Evolutionary conservation across 495 filamentous ascomycete genomes (phyloP), one percentile per base, ranked within the genome.

Genomic region (Massariosphaeria phaeospora): DNA sequence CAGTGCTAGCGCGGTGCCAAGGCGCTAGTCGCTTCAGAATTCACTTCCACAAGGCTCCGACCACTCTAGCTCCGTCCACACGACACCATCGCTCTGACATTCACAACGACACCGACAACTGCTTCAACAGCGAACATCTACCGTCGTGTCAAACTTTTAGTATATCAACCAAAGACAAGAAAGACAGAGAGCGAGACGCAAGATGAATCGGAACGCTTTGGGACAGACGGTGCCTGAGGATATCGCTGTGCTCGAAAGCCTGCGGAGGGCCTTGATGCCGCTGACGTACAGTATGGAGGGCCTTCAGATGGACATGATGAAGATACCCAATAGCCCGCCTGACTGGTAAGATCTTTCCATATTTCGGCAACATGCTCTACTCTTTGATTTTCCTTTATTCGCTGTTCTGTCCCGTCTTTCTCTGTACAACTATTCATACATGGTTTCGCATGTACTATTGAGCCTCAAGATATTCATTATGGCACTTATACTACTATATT

Each of bases 221-320:
- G 17, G 15, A 6, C 43, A 43, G 7, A 45, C 39, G 10, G n/a
- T 17, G 2, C 13, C 2, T 4, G 42, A 52, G 20, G 56, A 53
- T 34, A 43, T 53, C 17, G 24, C 5, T 3, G 34, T 41, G 20
- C 35, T 59, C 23, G 56, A 59, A 30, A 21, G 26, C 24, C 26
- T 59, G 26, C 56, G 56, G 0, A 10, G 25, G 23, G 20, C 18
- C 15, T 26, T 59, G 17, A 48, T 54, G 56, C 48, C 48, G 10
- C 36, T 59, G 6, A 20, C 15, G 2, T 52, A 52, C 42, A 59
- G 39, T 23, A 27, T 59, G 11, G 40, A 48, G 10, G 17, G 25
- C 3, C 56, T 59, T 2, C 48, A 43, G 18, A 15, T 21, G 11
- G 34, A 40, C 26, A 18, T 59, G 3, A 25, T 26, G 42, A 8